Evolutionary conservation across 176 grass and related monocot genomes (phyloP), one percentile per base, ranked within the genome.

Genomic region (Oryza punctata): DNA sequence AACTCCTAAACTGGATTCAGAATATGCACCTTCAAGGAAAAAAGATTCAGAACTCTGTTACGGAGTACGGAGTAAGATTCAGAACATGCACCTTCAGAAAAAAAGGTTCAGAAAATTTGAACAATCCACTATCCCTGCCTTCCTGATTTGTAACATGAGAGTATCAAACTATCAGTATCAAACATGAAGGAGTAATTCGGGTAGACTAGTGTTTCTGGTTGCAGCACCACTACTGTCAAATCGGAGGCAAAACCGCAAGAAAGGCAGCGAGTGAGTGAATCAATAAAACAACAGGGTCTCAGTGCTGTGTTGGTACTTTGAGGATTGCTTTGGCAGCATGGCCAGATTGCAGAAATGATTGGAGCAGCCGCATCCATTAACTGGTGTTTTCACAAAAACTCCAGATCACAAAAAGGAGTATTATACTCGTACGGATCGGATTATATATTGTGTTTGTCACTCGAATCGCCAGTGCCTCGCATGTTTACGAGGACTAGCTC

Each of bases 301-400:
- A 57, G 14, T 84, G 33, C 46, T 16, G 35, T 28, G 44, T 12
- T 46, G 46, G 47, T 76, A 19, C 61, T 27, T 25, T 1, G 30
- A 33, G 33, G 26, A 73, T 67, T 38, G 28, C 75, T 47, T 46
- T 61, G 69, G 59, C 59, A 33, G 81, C 26, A 74, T 63, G 77
- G 29, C 71, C 71, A 76, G 77, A 85, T 85, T 72, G 78, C 78
- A 45, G 71, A 45, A 59, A 86, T 82, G 78, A 90, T 90, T 72
- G 64, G 26, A 24, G 26, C 26, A 60, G 87, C 77, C 18, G 29
- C 50, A 43, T 12, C 72, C 50, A 43, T 12, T 65, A 28, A 32
- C 71, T 37, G 24, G 77, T 72, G 18, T 59, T 29, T 74, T 49
- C 65, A 16, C 50, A 26, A 29, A 45, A 81, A 71, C 52, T 72